Conservation (phyloP, 495 filamentous ascomycete species). For the Podospora sp. region DNA sequence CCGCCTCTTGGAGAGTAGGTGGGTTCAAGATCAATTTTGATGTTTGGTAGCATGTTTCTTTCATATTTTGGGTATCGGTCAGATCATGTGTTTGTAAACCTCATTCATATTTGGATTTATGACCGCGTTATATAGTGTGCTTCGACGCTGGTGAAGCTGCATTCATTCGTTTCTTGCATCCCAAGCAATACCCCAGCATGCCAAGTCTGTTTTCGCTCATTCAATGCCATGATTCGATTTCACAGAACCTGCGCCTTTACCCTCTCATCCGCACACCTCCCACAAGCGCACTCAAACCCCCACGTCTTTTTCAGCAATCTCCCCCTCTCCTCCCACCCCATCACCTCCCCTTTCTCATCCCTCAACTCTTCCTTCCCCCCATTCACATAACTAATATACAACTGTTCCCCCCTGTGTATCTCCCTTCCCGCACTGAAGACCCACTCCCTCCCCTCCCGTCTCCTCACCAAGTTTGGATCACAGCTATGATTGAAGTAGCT, state of each 20-base stretch:
- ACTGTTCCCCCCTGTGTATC: background rate
- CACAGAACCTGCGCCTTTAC: background rate
- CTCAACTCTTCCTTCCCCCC: background rate
- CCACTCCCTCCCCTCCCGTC: background rate
- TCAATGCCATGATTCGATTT: too few species aligned
- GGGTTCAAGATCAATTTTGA: too few species aligned
- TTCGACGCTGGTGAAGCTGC: too few species aligned
- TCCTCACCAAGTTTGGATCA: background rate
- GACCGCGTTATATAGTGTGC: too few species aligned
- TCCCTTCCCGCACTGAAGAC: background rate
- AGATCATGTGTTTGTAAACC: too few species aligned
- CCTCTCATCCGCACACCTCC: background rate
- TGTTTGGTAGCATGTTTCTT: too few species aligned
- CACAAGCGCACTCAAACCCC: conserved; percentile 6
- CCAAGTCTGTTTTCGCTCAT: too few species aligned
- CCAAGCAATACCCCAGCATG: too few species aligned
- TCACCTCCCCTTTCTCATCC: background rate
- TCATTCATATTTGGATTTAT: too few species aligned
- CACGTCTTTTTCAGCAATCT: background rate
- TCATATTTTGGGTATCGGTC: too few species aligned
- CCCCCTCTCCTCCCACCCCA: background rate
- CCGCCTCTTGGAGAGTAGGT: too few species aligned
- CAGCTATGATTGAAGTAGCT: conserved; percentile 10
- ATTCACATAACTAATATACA: conserved; percentile 3
- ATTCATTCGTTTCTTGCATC: too few species aligned